phyloP scores from a whole-genome alignment of 1,284 basidiomycete genomes.

The Moesziomyces globuligerus region DNA sequence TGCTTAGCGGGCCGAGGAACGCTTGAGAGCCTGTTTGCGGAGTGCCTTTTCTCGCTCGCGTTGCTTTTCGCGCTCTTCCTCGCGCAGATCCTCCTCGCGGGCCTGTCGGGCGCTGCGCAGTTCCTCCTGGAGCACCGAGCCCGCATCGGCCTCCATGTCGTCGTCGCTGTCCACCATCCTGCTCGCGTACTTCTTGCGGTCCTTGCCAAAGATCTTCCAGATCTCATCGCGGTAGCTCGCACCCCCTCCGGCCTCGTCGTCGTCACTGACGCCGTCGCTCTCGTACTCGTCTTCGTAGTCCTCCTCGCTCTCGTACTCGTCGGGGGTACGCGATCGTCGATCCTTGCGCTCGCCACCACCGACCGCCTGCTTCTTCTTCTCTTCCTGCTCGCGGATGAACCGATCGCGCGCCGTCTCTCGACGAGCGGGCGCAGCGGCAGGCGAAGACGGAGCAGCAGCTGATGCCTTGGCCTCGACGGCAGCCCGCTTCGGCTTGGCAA shows the following conservation, averaged over 20 bases:
- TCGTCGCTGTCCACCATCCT: slow-evolving; percentile 59
- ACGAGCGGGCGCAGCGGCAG: slow-evolving; percentile 20
- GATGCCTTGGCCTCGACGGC: slow-evolving; percentile 5
- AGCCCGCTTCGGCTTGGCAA: slow-evolving; percentile 7
- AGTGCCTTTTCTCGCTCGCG: slow-evolving; percentile 52
- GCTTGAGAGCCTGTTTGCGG: slow-evolving; percentile 24
- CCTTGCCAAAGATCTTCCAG: slow-evolving; percentile 61
- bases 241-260: slow-evolving; percentile 23
- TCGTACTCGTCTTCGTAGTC: slow-evolving; percentile 41
- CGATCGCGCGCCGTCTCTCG: slow-evolving; percentile 55
- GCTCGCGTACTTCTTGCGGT: slow-evolving; percentile 53
- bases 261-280: slow-evolving; percentile 34
- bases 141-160: slow-evolving; percentile 65
- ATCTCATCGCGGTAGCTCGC: slow-evolving; percentile 55
- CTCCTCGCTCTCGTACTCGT: slow-evolving; percentile 40
- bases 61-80: slow-evolving; percentile 48
- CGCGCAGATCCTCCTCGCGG: slow-evolving; percentile 56
- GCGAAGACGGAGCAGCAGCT: slow-evolving; percentile 6
- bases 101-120: slow-evolving; percentile 51
- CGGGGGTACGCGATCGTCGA: slow-evolving; percentile 8
- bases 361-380: slow-evolving; percentile 31
- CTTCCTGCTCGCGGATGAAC: slow-evolving; percentile 57
- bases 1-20: slow-evolving; percentile 1
- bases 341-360: background rate
- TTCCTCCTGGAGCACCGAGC: slow-evolving; percentile 57